Conservation (phyloP, 2,329 filamentous ascomycete species). For the Ilyonectria destructans region DNA sequence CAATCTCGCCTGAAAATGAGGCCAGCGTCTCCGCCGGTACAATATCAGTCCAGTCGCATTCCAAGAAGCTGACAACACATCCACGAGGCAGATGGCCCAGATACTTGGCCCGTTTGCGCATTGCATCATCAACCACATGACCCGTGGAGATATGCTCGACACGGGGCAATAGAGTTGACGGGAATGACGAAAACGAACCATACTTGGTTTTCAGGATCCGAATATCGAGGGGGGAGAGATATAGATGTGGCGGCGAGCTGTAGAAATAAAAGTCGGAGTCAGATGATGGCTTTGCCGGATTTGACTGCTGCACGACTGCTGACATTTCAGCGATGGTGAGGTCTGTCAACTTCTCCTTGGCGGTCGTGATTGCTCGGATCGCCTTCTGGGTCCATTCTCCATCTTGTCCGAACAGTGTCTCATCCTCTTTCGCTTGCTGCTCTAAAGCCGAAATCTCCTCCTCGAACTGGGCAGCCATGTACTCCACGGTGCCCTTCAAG, state of each 20-base stretch:
- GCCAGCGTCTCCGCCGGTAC: slow-evolving; percentile 83
- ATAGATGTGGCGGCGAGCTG: slow-evolving; percentile 88
- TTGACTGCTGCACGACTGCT: slow-evolving; percentile 32
- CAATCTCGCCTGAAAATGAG: slow-evolving; percentile 83
- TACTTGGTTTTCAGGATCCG: slow-evolving; percentile 93
- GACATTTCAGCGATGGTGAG: slow-evolving; percentile 53
- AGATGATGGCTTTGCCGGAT: slow-evolving; percentile 47
- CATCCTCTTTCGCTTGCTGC: slow-evolving; percentile 88
- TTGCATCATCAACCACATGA: slow-evolving; percentile 87
- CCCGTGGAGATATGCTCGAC: slow-evolving; percentile 93
- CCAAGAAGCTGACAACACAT: slow-evolving; percentile 92
- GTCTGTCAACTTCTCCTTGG: slow-evolving; percentile 80
- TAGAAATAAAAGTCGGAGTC: slow-evolving; percentile 86
- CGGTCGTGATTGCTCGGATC: slow-evolving; percentile 79
- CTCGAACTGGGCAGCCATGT: slow-evolving; percentile 87
- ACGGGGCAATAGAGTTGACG: slow-evolving; percentile 87
- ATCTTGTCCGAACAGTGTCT: slow-evolving; percentile 91
- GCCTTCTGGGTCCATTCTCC: slow-evolving; percentile 94
- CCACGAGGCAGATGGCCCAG: slow-evolving; percentile 89
- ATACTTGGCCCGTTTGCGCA: slow-evolving; percentile 90
- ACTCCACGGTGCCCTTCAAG: slow-evolving; percentile 93
- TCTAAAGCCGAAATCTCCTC: slow-evolving; percentile 83
- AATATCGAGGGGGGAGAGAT: slow-evolving; percentile 92
- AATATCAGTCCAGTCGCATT: slow-evolving; percentile 96
- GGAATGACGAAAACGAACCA: slow-evolving; percentile 85